Evolutionary conservation across 148 eudicot species (phyloP).

Genomic region (Chenopodium album): DNA sequence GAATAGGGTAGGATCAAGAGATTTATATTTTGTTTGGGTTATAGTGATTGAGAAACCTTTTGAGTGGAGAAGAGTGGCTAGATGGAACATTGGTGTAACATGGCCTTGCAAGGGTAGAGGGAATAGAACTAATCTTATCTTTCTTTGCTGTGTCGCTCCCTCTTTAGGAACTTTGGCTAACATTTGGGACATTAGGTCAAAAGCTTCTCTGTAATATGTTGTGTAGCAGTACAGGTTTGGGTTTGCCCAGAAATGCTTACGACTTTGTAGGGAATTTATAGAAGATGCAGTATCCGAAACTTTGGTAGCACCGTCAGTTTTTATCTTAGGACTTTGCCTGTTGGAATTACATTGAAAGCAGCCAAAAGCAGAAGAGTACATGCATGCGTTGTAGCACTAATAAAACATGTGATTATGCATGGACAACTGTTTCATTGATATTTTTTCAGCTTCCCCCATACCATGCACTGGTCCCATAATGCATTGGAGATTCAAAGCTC

Average conservation of each 20-base stretch:
- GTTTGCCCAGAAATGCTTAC: not conserved
- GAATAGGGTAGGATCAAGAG: slow-evolving; percentile 35
- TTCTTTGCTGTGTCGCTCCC: not conserved
- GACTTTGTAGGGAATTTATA: not conserved
- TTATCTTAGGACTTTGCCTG: not conserved
- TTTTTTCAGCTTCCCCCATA: not conserved
- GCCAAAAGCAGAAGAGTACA: not conserved
- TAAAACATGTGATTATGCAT: too few relatives aligned
- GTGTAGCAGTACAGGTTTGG: not conserved
- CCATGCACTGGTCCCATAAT: not conserved
- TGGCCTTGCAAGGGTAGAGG: slow-evolving; percentile 53
- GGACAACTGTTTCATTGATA: too few relatives aligned
- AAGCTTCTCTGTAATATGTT: not conserved
- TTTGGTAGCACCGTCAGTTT: not conserved
- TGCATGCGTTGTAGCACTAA: not conserved
- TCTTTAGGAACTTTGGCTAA: not conserved
- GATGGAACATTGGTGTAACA: slow-evolving; percentile 46
- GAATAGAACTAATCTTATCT: slow-evolving; percentile 27
- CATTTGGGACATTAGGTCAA: not conserved
- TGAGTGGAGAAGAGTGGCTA: slow-evolving; percentile 39
- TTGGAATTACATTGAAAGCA: not conserved
- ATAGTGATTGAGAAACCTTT: slow-evolving; percentile 44
- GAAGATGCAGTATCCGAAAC: not conserved
- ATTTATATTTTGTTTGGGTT: slow-evolving; percentile 33
- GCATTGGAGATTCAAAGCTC: not conserved